Evolutionary conservation across 805 yeast genomes (phyloP).

Genomic region (Candida palmyrensis): DNA sequence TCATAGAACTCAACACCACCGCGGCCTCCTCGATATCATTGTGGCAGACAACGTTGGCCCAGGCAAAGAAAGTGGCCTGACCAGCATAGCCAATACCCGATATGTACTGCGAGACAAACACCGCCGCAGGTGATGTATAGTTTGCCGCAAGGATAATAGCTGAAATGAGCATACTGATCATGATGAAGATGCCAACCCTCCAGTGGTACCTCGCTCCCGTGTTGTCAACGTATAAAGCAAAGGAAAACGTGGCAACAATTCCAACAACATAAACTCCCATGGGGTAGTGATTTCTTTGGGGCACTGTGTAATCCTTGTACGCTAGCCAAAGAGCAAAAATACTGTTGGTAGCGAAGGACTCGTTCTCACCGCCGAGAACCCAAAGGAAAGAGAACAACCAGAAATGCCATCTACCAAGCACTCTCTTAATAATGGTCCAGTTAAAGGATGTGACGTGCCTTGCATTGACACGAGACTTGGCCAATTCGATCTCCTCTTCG

Average conservation of each 20-base stretch:
- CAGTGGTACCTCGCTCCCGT: conserved; percentile 41
- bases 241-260: conserved; percentile 20
- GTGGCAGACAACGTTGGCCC: conserved; percentile 58
- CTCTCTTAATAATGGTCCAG: conserved; percentile 38
- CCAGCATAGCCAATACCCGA: conserved; percentile 55
- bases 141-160: conserved; percentile 40
- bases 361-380: conserved; percentile 35
- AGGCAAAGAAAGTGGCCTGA: conserved; percentile 55
- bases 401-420: conserved; percentile 33
- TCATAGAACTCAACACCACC: conserved; percentile 59
- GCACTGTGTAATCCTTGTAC: conserved; percentile 21
- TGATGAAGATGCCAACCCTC: conserved; percentile 44
- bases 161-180: conserved; percentile 37
- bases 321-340: conserved; percentile 29
- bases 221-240: conserved; percentile 24
- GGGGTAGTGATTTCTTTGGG: conserved; percentile 30
- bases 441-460: conserved; percentile 20
- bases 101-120: conserved; percentile 52
- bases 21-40: conserved; percentile 62
- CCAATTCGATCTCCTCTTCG: conserved; percentile 20
- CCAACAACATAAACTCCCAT: conserved; percentile 36
- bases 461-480: conserved; percentile 29
- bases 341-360: conserved; percentile 28
- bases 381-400: conserved; percentile 30
- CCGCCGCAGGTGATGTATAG: too few relatives aligned